Conservation (phyloP, 306 rosid species). For the Arachis hypogaea region DNA sequence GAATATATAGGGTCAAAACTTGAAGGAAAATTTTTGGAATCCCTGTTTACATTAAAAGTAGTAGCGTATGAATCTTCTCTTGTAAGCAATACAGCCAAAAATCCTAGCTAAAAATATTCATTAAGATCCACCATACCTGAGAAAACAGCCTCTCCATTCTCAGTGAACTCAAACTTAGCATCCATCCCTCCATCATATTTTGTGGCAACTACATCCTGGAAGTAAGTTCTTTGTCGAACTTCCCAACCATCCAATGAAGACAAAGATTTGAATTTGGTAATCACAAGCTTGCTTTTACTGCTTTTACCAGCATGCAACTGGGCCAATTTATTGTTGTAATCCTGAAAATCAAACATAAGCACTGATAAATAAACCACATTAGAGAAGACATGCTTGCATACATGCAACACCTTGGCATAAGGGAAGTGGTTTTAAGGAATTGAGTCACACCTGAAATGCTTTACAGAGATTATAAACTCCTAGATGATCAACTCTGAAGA, state of each 20-base stretch:
- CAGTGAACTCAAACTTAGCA: constrained; percentile 42
- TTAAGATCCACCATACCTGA: too few relatives aligned
- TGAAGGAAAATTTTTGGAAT: too few relatives aligned
- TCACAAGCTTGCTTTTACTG: constrained; percentile 86
- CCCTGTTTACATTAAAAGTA: too few relatives aligned
- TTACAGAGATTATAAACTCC: constrained; percentile 88
- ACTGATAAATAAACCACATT: background rate
- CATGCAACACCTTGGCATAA: constrained; percentile 2
- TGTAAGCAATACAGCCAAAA: too few relatives aligned
- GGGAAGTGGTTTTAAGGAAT: constrained; percentile 4
- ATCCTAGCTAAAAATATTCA: too few relatives aligned
- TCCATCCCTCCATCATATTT: constrained; percentile 99
- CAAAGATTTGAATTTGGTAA: constrained; percentile 74
- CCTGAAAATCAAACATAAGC: constrained; percentile 58
- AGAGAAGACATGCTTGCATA: background rate
- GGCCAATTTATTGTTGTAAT: constrained; percentile 84
- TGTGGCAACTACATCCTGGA: constrained; percentile 80
- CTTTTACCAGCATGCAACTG: constrained; percentile 94
- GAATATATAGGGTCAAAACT: too few relatives aligned
- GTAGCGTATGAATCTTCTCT: too few relatives aligned
- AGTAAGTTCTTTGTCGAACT: constrained; percentile 82
- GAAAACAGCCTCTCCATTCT: too few relatives aligned
- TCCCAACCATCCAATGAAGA: constrained; percentile 84
- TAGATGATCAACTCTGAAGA: constrained; percentile 80
- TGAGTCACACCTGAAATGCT: constrained; percentile 79